Percentiles rank a stretch among this genome's conserved stretches.
These are phyloP conservation scores for Termitomyces titanicus DNA, from an alignment of 768 basidiomycete species.

Conservation along the genomic window DNA sequence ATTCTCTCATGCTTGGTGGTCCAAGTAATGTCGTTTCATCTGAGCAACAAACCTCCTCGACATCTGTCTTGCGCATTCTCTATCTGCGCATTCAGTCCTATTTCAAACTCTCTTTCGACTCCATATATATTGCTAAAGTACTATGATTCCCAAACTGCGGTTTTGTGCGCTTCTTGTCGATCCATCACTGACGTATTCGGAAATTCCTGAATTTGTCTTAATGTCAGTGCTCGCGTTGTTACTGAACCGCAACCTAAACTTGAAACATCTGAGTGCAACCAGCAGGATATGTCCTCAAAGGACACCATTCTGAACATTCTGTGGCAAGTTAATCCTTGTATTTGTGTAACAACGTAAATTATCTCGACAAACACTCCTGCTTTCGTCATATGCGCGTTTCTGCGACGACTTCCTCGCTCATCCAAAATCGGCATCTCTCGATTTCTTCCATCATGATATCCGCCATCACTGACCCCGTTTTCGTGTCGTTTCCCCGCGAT, in stretches of 20 bases:
- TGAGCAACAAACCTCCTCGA: slow-evolving; percentile 3
- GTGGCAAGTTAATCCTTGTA: too few species aligned
- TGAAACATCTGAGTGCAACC: slow-evolving; percentile 2
- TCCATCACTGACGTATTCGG: slow-evolving; percentile 2
- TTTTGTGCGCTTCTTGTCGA: slow-evolving; percentile 1
- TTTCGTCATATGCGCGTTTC: slow-evolving; percentile 27
- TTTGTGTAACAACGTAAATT: too few species aligned
- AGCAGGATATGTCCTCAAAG: too few species aligned
- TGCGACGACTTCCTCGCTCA: slow-evolving; percentile 29
- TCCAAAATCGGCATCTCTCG: slow-evolving; percentile 38
- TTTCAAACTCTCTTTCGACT: slow-evolving; percentile 3
- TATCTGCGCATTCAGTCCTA: slow-evolving; percentile 2
- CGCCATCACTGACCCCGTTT: slow-evolving; percentile 22
- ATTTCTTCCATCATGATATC: slow-evolving; percentile 25
- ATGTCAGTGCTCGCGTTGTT: slow-evolving; percentile 1
- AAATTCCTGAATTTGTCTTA: neutral
- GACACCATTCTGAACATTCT: too few species aligned
- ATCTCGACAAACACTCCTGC: neutral
- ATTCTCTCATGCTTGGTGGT: slow-evolving; percentile 4
- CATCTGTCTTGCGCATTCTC: too few species aligned
- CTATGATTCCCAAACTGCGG: neutral
- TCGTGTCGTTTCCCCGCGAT: neutral
- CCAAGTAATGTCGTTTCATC: slow-evolving; percentile 4
- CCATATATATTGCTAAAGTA: neutral
- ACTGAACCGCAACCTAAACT: neutral